A percentile compares a stretch with the other conserved stretches of the same genome.
phyloP scores from a whole-genome alignment of 345 rosid genomes.

The Aquilaria sinensis region DNA sequence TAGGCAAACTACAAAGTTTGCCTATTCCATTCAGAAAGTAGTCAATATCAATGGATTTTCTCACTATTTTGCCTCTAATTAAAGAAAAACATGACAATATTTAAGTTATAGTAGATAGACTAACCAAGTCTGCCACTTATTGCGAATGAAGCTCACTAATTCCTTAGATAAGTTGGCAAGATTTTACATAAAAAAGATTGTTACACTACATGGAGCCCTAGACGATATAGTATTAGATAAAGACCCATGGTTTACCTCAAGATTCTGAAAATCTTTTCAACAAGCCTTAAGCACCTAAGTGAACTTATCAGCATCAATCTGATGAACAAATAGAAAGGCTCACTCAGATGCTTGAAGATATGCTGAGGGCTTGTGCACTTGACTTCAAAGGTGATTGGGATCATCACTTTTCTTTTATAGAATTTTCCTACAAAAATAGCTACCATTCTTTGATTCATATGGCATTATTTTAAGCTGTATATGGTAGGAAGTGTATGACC shows the following conservation, averaged over 20 bases:
- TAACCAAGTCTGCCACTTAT: constrained; percentile 8
- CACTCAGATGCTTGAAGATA: background rate
- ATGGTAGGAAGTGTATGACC: constrained; percentile 3
- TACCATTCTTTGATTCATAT: background rate
- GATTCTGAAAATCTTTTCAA: constrained; percentile 1
- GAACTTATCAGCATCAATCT: constrained; percentile 8
- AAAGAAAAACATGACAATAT: background rate
- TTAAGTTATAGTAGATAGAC: constrained; percentile 3
- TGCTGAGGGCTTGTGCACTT: background rate
- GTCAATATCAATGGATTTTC: no score
- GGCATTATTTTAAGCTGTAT: constrained; percentile 8
- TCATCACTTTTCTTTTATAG: background rate
- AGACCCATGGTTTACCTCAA: constrained; percentile 1
- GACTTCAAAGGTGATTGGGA: constrained; percentile 3
- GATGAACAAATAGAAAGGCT: background rate
- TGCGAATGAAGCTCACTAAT: background rate
- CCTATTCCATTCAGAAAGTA: no score
- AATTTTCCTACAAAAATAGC: constrained; percentile 11
- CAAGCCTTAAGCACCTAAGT: background rate
- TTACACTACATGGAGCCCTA: background rate
- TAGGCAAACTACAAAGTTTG: no score
- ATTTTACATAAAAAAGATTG: constrained; percentile 2
- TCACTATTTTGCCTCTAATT: background rate
- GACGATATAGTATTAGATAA: background rate
- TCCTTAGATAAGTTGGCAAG: background rate